These are phyloP conservation scores for Iodosphaeria phyllophila DNA, from an alignment of 2,329 filamentous ascomycete genomes.

Conservation along the genomic window DNA sequence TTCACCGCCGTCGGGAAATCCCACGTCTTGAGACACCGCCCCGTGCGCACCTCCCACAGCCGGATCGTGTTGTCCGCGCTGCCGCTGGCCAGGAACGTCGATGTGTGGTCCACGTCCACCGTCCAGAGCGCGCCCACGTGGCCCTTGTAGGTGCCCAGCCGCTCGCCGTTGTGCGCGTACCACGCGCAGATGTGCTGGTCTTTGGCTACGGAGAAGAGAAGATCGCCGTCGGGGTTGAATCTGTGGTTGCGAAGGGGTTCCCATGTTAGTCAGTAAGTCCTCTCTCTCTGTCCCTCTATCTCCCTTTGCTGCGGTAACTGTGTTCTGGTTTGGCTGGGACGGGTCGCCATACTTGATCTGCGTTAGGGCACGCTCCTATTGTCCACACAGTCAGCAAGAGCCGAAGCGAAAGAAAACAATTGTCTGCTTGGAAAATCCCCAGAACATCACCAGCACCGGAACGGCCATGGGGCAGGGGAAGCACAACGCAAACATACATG, in stretches of 20 bases:
- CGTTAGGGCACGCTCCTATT: conserved; percentile 73
- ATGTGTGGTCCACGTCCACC: conserved; percentile 86
- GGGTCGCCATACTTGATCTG: conserved; percentile 58
- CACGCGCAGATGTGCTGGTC: conserved; percentile 94
- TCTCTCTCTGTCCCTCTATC: too few species aligned
- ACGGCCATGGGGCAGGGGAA: too few species aligned
- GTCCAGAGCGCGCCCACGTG: conserved; percentile 98
- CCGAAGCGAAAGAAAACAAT: background rate
- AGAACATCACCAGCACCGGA: too few species aligned
- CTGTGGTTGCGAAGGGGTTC: conserved; percentile 18
- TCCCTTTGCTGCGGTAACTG: too few species aligned
- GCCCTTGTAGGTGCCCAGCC: conserved; percentile 88
- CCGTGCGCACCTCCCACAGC: conserved; percentile 89
- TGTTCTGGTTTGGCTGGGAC: too few species aligned
- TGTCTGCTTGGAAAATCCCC: too few species aligned
- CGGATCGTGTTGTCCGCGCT: conserved; percentile 97
- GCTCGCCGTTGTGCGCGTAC: conserved; percentile 96
- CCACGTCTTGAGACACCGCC: conserved; percentile 90
- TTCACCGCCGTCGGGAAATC: conserved; percentile 95
- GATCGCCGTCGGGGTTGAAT: conserved; percentile 88
- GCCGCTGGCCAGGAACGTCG: conserved; percentile 79
- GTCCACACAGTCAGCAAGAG: background rate
- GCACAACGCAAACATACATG: conserved; percentile 38
- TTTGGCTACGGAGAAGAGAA: conserved; percentile 90
- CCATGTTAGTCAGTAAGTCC: too few species aligned